Evolutionary conservation across 495 filamentous ascomycete genomes (phyloP).

Genomic region (Haplographium delicatum): DNA sequence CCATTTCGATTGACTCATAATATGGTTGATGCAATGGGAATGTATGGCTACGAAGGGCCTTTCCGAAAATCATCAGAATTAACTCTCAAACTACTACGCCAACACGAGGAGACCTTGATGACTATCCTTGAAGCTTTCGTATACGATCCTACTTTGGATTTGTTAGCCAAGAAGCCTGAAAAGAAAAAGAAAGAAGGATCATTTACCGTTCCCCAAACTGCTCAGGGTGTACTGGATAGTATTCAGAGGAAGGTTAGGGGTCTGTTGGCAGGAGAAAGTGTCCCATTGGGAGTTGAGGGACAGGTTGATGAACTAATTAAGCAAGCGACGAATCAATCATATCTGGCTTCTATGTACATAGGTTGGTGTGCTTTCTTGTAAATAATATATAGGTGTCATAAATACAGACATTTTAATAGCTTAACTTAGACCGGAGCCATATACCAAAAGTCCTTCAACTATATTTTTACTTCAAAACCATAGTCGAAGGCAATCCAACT

Average conservation of each 20-base stretch:
- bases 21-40: slow-evolving; percentile 94
- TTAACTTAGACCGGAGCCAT: too few species aligned
- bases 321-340: slow-evolving; percentile 70
- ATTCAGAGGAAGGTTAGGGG: slow-evolving; percentile 84
- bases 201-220: slow-evolving; percentile 70
- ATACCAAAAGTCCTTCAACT: too few species aligned
- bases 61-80: slow-evolving; percentile 90
- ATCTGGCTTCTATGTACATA: slow-evolving; percentile 90
- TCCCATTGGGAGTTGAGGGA: slow-evolving; percentile 89
- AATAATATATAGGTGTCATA: not conserved
- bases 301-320: slow-evolving; percentile 90
- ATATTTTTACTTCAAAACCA: too few species aligned
- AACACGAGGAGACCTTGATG: slow-evolving; percentile 94
- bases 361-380: slow-evolving; percentile 95
- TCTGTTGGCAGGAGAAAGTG: slow-evolving; percentile 74
- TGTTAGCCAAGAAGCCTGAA: slow-evolving; percentile 66
- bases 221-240: slow-evolving; percentile 82
- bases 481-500: too few species aligned
- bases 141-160: slow-evolving; percentile 92
- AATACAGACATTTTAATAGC: too few species aligned
- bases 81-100: slow-evolving; percentile 73
- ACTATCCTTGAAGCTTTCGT: slow-evolving; percentile 94
- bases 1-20: slow-evolving; percentile 99
- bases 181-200: slow-evolving; percentile 49
- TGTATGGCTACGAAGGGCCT: slow-evolving; percentile 86